Base-by-base conservation (phyloP, 768 basidiomycete species). In the Neoboletus brunneissimus region DNA sequence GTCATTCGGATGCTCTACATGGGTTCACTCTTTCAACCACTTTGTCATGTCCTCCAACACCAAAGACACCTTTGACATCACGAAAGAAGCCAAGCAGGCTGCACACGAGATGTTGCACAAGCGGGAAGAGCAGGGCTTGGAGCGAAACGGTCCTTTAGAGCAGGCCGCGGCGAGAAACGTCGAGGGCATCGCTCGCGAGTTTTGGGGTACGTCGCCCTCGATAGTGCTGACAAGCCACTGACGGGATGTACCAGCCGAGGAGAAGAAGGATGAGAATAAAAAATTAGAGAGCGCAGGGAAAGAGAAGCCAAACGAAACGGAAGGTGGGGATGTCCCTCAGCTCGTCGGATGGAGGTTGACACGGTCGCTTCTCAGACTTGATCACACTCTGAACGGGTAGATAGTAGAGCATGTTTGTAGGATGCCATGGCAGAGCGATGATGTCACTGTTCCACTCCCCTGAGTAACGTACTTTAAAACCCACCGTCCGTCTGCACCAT, bases 371-470 rank as follows among this genome's bases (percentile, higher is more conserved):
- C 29, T 34, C 10, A 50, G 54, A 55, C 11, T 9, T 41, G 16
- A 50, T 50, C 54, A 54, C 54, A 3, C 40, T 38, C 6, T 42
- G 47, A 48, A 10, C 18, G 18, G 10, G 16, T 38, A n/a, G 18
- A 0, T n/a, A 18, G 6, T 4, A 38, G 37, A 40, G 25, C 9
- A 18, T 29, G 27, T 29, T 27, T 18, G 34, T 13, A 34, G 34
- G 5, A 4, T 1, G 13, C 11, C 13, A 6, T 32, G 31, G 5
- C n/a, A 31, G 29, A n/a, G 20, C 3, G 27, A 55, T 56, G 59
- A 61, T 56, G 60, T 61, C 54, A 61, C 25, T 29, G 5, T 44
- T 49, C 34, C 29, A 25, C 10, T 11, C 20, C 16, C 5, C 41
- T 12, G 9, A 38, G 8, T 18, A 18, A 37, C 18, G 7, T 7